A percentile compares a stretch with the other conserved stretches of the same genome.
These are phyloP conservation scores for Posidonia australis DNA, from an alignment of 106 monocot species.

Conservation along the genomic window DNA sequence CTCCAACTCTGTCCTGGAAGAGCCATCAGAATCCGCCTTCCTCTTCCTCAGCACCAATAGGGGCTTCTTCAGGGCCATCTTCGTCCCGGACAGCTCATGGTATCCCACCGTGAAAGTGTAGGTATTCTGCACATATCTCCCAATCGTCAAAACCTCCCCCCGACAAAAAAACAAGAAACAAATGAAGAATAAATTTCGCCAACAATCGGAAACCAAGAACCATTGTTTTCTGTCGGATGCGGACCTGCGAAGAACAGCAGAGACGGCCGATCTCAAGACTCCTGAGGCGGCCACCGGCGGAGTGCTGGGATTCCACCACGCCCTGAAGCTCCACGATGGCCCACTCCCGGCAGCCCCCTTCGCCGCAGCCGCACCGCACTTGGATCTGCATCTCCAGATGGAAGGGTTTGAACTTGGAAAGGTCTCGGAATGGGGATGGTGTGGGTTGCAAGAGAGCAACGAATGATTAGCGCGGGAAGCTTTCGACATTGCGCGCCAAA, in stretches of 20 bases:
- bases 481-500: too few species aligned
- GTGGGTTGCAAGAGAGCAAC: not conserved
- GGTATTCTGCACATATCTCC: not conserved
- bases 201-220: not conserved
- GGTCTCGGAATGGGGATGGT: too few species aligned
- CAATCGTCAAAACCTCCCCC: not conserved
- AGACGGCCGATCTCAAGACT: constrained; percentile 72
- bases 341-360: constrained; percentile 58
- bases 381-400: constrained; percentile 51
- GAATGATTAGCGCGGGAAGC: too few species aligned
- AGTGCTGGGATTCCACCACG: constrained; percentile 56
- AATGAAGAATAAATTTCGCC: not conserved
- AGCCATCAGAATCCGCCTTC: constrained; percentile 4
- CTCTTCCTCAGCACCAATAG: constrained; percentile 59
- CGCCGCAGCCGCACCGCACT: constrained; percentile 58
- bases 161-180: constrained; percentile 7
- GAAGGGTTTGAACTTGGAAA: not conserved
- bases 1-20: constrained; percentile 39
- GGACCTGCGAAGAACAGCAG: constrained; percentile 48
- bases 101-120: constrained; percentile 86
- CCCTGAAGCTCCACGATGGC: constrained; percentile 89
- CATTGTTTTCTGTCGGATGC: not conserved
- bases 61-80: constrained; percentile 68
- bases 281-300: constrained; percentile 26
- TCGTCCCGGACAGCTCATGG: constrained; percentile 76